Conservation (phyloP, 164 flowering plant genomes). For the Dillenia suffruticosa region DNA sequence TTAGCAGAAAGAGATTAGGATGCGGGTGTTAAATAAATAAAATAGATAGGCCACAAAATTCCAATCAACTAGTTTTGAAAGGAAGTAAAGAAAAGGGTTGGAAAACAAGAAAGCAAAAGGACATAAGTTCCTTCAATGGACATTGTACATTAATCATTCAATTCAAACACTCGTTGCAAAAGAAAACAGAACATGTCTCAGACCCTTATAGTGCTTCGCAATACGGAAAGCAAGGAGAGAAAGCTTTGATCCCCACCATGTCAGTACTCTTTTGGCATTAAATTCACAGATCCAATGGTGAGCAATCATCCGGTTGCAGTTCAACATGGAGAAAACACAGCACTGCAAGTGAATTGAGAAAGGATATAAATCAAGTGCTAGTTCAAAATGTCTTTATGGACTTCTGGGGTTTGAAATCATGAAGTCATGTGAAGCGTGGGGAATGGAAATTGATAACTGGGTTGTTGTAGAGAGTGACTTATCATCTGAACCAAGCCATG, state of each 20-base stretch:
- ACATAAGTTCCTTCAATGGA: too few species aligned
- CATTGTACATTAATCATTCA: too few species aligned
- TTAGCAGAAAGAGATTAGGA: too few species aligned
- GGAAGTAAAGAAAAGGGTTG: too few species aligned
- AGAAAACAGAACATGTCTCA: too few species aligned
- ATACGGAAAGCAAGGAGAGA: too few species aligned
- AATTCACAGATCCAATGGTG: conserved; percentile 8
- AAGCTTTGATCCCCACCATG: not conserved
- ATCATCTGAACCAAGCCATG: conserved; percentile 43
- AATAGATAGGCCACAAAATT: too few species aligned
- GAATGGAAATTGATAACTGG: conserved; percentile 73
- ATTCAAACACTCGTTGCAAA: too few species aligned
- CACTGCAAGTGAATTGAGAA: not conserved
- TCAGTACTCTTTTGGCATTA: conserved; percentile 10
- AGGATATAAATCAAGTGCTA: not conserved
- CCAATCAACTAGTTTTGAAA: too few species aligned
- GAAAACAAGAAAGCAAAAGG: too few species aligned
- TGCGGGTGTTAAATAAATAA: too few species aligned
- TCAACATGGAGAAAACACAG: not conserved
- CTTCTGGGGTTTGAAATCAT: conserved; percentile 30
- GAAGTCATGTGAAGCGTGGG: conserved; percentile 39
- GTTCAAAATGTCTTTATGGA: conserved; percentile 18
- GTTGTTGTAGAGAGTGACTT: conserved; percentile 41
- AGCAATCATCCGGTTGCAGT: conserved; percentile 23
- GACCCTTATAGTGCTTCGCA: too few species aligned